Conservation (phyloP, 2,329 filamentous ascomycete species). For the Alternaria brassicae region DNA sequence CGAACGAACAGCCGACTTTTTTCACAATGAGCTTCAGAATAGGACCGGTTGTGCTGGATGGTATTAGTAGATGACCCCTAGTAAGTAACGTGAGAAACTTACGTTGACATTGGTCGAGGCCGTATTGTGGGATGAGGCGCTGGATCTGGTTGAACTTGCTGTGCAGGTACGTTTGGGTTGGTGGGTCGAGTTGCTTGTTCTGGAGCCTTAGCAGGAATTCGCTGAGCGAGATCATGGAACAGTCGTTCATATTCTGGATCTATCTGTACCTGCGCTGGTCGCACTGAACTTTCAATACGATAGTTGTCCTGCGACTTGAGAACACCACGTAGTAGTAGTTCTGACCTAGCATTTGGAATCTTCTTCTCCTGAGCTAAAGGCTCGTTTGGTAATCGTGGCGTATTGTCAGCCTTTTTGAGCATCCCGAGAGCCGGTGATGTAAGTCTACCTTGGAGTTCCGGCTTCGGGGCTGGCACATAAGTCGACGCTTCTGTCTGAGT, state of each 20-base stretch:
- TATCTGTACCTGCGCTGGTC: background rate
- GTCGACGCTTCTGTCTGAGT: background rate
- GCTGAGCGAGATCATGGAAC: background rate
- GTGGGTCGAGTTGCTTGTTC: background rate
- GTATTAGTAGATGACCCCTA: background rate
- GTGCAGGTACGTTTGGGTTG: background rate
- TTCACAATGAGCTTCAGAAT: background rate
- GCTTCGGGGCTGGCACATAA: background rate
- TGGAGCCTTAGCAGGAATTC: background rate
- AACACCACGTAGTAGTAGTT: background rate
- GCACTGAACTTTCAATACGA: background rate
- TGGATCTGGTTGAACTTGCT: background rate
- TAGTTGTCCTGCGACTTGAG: background rate
- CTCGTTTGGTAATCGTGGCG: background rate
- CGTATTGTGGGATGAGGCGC: background rate
- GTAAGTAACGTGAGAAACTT: background rate
- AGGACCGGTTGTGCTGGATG: background rate
- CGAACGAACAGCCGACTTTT: background rate
- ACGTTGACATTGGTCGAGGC: background rate
- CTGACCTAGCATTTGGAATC: background rate
- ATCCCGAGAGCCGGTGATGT: background rate
- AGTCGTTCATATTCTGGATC: background rate
- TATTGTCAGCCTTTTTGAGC: background rate
- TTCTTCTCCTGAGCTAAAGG: background rate
- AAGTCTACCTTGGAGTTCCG: background rate